These are phyloP conservation scores for Phytophthora agathidicida DNA, from an alignment of 352 stramenopile genomes.

Conservation along the genomic window DNA sequence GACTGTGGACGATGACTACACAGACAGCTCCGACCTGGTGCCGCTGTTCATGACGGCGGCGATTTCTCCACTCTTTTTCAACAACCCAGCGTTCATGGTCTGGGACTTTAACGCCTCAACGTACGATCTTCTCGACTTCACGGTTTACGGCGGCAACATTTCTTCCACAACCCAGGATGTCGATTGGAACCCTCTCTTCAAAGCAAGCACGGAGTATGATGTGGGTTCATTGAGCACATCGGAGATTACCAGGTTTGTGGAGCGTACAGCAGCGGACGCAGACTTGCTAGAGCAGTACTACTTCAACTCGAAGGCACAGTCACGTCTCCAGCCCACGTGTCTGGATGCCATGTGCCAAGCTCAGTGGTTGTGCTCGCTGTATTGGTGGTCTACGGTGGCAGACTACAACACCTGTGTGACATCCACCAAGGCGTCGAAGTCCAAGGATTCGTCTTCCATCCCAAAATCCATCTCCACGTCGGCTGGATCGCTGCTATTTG, in stretches of 20 bases:
- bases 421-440: slow-evolving; percentile 19
- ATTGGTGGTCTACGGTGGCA: slow-evolving; percentile 70
- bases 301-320: slow-evolving; percentile 81
- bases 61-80: slow-evolving; percentile 90
- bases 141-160: slow-evolving; percentile 81
- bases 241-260: slow-evolving; percentile 49
- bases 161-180: slow-evolving; percentile 41
- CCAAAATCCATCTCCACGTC: slow-evolving; percentile 17
- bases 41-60: slow-evolving; percentile 84
- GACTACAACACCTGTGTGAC: slow-evolving; percentile 64
- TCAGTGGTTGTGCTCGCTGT: slow-evolving; percentile 69
- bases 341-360: slow-evolving; percentile 51
- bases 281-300: slow-evolving; percentile 74
- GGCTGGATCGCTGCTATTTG: slow-evolving; percentile 17
- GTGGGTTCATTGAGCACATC: slow-evolving; percentile 53
- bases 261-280: slow-evolving; percentile 46
- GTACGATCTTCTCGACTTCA: slow-evolving; percentile 77
- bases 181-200: slow-evolving; percentile 61
- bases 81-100: slow-evolving; percentile 92
- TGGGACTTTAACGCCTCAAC: slow-evolving; percentile 74
- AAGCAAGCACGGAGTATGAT: slow-evolving; percentile 55
- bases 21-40: slow-evolving; percentile 39
- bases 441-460: slow-evolving; percentile 5
- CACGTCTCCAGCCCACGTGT: slow-evolving; percentile 48
- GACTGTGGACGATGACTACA: slow-evolving; percentile 10